Evolutionary conservation across 2,329 filamentous ascomycete species (phyloP), one percentile per base, ranked within the genome.

Genomic region (Epichloe scottii): DNA sequence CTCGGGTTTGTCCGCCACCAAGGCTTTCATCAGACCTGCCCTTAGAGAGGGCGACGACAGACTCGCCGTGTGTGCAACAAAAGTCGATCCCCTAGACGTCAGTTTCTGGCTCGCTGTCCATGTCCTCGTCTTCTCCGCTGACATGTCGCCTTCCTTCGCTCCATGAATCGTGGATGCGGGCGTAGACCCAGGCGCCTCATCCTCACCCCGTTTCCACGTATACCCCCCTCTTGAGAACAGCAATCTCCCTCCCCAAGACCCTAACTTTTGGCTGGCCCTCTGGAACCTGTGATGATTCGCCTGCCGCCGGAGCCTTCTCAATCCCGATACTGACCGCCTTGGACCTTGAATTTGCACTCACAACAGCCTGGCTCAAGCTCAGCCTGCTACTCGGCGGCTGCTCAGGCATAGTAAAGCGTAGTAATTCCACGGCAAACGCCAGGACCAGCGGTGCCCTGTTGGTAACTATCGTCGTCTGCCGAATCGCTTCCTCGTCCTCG

Each of bases 301-400:
- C 84, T 0, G 81, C 84, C 38, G 75, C 76, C 7, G 76, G 72
- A 0, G 79, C 79, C 48, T 73, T 78, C 55, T 86, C 81, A 19
- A 95, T 71, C 0, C 89, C 89, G 33, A 95, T 68, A 55, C 78
- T 85, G 30, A 83, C 75, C 10, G 89, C 89, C 66, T 90, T 90
- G 37, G 79, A 81, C 56, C 82, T 78, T 54, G 85, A 89, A 62
- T 91, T 93, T 30, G 82, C 81, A 62, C 87, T 90, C 15, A 94
- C 86, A 1, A 93, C 82, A 0, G 87, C 88, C 65, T 95, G 89
- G 0, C 84, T 87, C 19, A 95, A 71, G 62, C 88, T 94, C 19
- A 95, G 70, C 45, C 87, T 76, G 62, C 87, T 91, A n/a, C 87
- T 93, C 3, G 84, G 73, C 3, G 89, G 89, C 63, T 95, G 89